A percentile compares a stretch with the other conserved stretches of the same genome.
These are phyloP conservation scores for Rhododendron vialii DNA, from an alignment of 148 eudicot species.

Conservation along the genomic window DNA sequence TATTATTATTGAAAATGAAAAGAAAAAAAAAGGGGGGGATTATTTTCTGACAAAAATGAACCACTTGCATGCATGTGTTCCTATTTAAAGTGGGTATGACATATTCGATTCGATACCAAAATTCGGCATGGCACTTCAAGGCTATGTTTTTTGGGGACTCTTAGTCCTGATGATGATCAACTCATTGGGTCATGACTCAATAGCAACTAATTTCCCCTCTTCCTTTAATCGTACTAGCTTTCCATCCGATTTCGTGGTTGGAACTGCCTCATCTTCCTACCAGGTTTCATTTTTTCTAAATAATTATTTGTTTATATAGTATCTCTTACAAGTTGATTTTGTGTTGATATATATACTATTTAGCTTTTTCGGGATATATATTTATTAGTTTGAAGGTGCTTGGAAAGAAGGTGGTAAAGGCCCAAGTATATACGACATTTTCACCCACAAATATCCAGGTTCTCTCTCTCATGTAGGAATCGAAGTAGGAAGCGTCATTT, in stretches of 20 bases:
- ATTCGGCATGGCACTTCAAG: not conserved
- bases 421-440: not conserved
- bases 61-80: not conserved
- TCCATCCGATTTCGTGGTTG: not conserved
- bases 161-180: not conserved
- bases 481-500: not conserved
- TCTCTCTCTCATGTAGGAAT: not conserved
- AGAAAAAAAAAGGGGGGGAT: no score
- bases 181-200: not conserved
- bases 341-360: not conserved
- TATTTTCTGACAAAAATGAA: no score
- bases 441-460: not conserved
- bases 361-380: not conserved
- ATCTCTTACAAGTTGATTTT: not conserved
- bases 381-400: conserved; percentile 8
- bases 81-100: not conserved
- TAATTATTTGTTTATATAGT: not conserved
- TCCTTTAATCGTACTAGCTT: not conserved
- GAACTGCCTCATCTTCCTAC: conserved; percentile 3
- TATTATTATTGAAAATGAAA: no score
- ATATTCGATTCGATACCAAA: not conserved
- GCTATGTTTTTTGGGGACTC: not conserved
- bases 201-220: not conserved
- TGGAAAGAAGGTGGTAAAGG: not conserved
- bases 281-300: not conserved